These are phyloP conservation scores for Selaginella tamariscina DNA, from an alignment of 75 land plant species.

Conservation along the genomic window DNA sequence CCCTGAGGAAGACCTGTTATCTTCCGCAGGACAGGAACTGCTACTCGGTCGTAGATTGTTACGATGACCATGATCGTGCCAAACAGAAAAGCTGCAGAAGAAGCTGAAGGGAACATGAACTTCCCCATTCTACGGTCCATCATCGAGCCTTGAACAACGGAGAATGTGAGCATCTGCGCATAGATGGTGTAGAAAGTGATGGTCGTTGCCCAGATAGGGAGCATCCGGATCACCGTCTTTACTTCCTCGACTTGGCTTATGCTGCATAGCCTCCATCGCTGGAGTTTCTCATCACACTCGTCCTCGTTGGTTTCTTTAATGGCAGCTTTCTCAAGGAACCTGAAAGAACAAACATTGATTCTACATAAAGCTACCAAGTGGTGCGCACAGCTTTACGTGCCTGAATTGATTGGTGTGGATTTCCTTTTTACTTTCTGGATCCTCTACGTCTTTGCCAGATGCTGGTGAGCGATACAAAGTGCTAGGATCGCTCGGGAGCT, in stretches of 20 bases:
- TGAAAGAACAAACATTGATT: neutral
- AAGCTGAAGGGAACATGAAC: slow-evolving; percentile 63
- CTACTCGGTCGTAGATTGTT: slow-evolving; percentile 48
- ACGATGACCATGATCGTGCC: slow-evolving; percentile 52
- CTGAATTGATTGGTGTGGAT: neutral
- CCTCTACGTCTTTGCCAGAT: neutral
- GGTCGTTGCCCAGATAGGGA: slow-evolving; percentile 80
- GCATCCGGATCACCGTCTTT: slow-evolving; percentile 49
- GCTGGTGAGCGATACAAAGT: neutral
- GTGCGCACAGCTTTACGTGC: neutral
- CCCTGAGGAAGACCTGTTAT: slow-evolving; percentile 47
- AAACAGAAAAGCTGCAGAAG: slow-evolving; percentile 63
- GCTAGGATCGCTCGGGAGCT: slow-evolving; percentile 14
- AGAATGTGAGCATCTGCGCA: slow-evolving; percentile 91
- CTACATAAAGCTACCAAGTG: neutral
- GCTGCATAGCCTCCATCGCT: slow-evolving; percentile 56
- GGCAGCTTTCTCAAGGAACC: slow-evolving; percentile 8
- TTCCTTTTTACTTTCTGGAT: neutral
- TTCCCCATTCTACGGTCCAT: slow-evolving; percentile 55
- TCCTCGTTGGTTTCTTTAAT: neutral
- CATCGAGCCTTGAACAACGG: slow-evolving; percentile 66
- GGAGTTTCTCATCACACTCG: neutral
- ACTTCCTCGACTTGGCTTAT: slow-evolving; percentile 81
- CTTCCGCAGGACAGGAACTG: slow-evolving; percentile 36
- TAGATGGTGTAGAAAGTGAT: slow-evolving; percentile 73